Evolutionary conservation across 768 basidiomycete species (phyloP).

Genomic region (Lentinula raphanica): DNA sequence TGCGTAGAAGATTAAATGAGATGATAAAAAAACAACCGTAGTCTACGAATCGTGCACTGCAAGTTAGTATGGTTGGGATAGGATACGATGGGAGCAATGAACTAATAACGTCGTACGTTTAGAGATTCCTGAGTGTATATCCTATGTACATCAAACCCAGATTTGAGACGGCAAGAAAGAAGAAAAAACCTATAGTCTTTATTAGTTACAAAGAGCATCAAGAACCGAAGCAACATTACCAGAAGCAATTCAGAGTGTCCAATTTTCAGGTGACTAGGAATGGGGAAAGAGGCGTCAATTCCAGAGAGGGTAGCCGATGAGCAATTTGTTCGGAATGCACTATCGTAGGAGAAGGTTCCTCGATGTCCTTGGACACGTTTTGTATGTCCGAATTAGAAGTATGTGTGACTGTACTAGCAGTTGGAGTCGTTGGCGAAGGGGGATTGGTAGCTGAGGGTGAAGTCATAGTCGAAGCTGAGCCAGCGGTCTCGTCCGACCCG

Average conservation of each 20-base stretch:
- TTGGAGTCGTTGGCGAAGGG: not conserved
- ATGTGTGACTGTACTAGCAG: not conserved
- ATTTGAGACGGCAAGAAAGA: too few relatives aligned
- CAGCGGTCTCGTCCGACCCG: not conserved
- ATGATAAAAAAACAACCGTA: not conserved
- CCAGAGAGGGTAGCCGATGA: not conserved
- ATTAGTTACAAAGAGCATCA: too few relatives aligned
- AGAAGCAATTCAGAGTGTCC: not conserved
- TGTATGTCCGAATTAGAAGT: not conserved
- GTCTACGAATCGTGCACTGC: not conserved
- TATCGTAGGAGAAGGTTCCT: not conserved
- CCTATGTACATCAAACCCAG: not conserved
- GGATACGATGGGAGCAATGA: not conserved
- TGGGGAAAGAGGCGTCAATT: not conserved
- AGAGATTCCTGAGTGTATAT: not conserved
- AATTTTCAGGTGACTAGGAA: not conserved
- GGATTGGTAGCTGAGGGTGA: slow-evolving; percentile 47
- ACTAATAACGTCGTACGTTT: not conserved
- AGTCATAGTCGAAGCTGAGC: slow-evolving; percentile 44
- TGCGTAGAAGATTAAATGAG: not conserved
- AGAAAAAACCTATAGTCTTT: not conserved
- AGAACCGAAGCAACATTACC: too few relatives aligned
- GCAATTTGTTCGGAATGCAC: not conserved
- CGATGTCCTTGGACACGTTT: not conserved
- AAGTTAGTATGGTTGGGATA: not conserved